Conservation (phyloP, 108 stramenopile species). For the Licmophora abbreviata region DNA sequence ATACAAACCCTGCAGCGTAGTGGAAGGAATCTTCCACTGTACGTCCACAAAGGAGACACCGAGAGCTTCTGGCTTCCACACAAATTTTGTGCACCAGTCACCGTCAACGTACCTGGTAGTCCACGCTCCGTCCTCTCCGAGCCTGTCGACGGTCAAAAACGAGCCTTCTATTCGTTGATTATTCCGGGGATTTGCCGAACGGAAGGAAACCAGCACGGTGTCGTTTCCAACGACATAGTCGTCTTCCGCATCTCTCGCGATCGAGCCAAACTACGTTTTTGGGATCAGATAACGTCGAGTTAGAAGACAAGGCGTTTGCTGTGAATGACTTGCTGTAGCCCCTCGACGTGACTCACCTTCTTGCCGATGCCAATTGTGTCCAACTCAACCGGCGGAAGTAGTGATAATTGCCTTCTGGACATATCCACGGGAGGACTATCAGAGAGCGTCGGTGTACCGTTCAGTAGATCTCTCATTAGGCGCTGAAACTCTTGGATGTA, state of each 20-base stretch:
- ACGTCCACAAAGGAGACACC: conserved; percentile 21
- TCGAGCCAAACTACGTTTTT: conserved; percentile 14
- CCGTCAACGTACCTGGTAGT: conserved; percentile 24
- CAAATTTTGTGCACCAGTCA: conserved; percentile 43
- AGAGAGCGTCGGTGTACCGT: conserved; percentile 6
- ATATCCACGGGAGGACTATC: conserved; percentile 27
- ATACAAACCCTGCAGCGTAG: conserved; percentile 9
- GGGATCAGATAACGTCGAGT: not conserved
- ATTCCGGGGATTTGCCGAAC: conserved; percentile 47
- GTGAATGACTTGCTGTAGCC: not conserved
- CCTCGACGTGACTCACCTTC: conserved; percentile 18
- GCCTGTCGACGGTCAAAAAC: conserved; percentile 30
- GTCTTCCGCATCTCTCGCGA: conserved; percentile 21
- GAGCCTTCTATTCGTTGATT: conserved; percentile 39
- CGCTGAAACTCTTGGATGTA: conserved; percentile 45
- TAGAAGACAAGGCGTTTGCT: not conserved
- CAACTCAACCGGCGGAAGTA: conserved; percentile 24
- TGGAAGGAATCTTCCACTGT: conserved; percentile 15
- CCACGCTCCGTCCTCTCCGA: conserved; percentile 19
- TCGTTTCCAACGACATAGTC: conserved; percentile 11
- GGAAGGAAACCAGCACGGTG: conserved; percentile 26
- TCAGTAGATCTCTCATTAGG: conserved; percentile 22
- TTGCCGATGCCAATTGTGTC: conserved; percentile 28
- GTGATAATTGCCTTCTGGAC: conserved; percentile 16
- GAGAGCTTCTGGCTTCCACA: conserved; percentile 17